A percentile compares a stretch with the other conserved stretches of the same genome.
Evolutionary conservation across 345 rosid species (phyloP).

Genomic region (Nasturtium officinale): DNA sequence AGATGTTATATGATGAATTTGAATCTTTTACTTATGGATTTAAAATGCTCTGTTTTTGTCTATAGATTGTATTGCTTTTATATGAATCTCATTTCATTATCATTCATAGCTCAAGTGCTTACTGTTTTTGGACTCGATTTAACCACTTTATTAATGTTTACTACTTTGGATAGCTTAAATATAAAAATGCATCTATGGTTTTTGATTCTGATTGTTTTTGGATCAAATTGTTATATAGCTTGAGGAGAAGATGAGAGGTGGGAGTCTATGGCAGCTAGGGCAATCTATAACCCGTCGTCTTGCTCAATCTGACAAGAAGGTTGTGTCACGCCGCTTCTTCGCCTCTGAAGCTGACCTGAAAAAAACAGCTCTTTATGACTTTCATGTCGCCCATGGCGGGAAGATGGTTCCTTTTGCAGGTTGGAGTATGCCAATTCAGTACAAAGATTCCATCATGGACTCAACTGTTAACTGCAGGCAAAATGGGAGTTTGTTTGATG

Average conservation of each 20-base stretch:
- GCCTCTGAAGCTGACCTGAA: conserved; percentile 82
- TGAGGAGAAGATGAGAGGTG: conserved; percentile 79
- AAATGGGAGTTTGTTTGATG: conserved; percentile 91
- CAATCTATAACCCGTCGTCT: conserved; percentile 84
- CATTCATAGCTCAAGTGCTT: not conserved
- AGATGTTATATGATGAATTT: conserved; percentile 9
- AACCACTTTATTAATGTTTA: not conserved
- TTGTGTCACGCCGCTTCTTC: conserved; percentile 61
- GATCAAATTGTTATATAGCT: conserved; percentile 37
- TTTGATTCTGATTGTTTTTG: conserved; percentile 20
- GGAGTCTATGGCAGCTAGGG: conserved; percentile 92
- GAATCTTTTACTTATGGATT: conserved; percentile 36
- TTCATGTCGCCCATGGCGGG: conserved; percentile 77
- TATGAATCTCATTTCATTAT: conserved; percentile 1
- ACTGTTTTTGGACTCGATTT: not conserved
- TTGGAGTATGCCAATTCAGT: conserved; percentile 99
- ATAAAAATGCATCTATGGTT: not conserved
- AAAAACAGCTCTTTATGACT: conserved; percentile 88
- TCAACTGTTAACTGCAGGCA: conserved; percentile 90
- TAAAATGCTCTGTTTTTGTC: conserved; percentile 6
- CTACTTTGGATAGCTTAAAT: not conserved
- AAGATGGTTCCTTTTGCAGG: conserved; percentile 99
- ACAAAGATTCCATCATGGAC: conserved; percentile 97
- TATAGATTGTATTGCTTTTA: conserved; percentile 19
- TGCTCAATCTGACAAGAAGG: conserved; percentile 74